Evolutionary conservation across 2,329 filamentous ascomycete genomes (phyloP).

Genomic region (Westerdykella ornata): DNA sequence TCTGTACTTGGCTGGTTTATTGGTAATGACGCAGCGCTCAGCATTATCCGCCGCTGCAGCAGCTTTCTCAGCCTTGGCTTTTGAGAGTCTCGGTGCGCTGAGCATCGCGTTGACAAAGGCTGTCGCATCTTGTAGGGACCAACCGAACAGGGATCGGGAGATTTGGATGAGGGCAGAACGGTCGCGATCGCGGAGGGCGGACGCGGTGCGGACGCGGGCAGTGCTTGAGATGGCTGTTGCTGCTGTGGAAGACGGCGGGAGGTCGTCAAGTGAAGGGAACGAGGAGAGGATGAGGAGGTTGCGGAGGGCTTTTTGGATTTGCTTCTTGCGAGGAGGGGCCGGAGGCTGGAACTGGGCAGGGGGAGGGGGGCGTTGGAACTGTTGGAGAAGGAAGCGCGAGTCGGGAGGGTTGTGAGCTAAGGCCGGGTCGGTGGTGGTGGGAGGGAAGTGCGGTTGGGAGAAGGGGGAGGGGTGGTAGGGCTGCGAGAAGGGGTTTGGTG

Average conservation of each 20-base stretch:
- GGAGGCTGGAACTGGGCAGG: slow-evolving; percentile 16
- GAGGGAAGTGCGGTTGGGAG: slow-evolving; percentile 23
- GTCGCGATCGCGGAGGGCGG: slow-evolving; percentile 29
- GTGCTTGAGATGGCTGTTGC: slow-evolving; percentile 11
- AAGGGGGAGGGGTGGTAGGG: slow-evolving; percentile 12
- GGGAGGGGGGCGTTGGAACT: slow-evolving; percentile 6
- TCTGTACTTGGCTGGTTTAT: slow-evolving; percentile 70
- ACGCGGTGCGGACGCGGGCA: slow-evolving; percentile 47
- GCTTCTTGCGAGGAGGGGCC: slow-evolving; percentile 24
- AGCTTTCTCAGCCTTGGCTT: slow-evolving; percentile 35
- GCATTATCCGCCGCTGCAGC: slow-evolving; percentile 28
- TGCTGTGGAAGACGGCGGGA: slow-evolving; percentile 11
- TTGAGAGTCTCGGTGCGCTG: slow-evolving; percentile 42
- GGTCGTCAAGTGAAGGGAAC: slow-evolving; percentile 43
- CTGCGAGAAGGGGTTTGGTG: slow-evolving; percentile 25
- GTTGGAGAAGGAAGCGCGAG: slow-evolving; percentile 14
- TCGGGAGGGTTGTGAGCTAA: slow-evolving; percentile 12
- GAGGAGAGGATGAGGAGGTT: slow-evolving; percentile 52
- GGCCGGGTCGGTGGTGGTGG: slow-evolving; percentile 27
- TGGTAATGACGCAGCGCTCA: slow-evolving; percentile 68
- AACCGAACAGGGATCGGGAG: slow-evolving; percentile 38
- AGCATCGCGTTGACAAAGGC: slow-evolving; percentile 36
- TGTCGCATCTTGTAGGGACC: slow-evolving; percentile 25
- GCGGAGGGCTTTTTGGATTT: slow-evolving; percentile 48
- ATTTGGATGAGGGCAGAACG: slow-evolving; percentile 51